Evolutionary conservation across 306 rosid species (phyloP), one percentile per base, ranked within the genome.

Genomic region (Acacia crassicarpa): DNA sequence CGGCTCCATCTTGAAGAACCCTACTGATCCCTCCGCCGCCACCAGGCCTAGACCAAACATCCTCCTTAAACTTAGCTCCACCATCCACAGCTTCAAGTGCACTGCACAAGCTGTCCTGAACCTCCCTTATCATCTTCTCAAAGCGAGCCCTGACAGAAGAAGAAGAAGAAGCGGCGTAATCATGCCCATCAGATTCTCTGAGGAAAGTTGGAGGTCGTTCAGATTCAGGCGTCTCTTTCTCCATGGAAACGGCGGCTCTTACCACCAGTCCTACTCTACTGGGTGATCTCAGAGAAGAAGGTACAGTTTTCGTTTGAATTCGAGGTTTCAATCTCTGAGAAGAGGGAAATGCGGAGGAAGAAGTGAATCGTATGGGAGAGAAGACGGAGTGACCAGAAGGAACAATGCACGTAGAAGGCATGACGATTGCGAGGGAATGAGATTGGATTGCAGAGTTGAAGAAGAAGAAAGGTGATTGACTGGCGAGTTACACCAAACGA

Each of bases 11-110:
- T 30, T 95, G 99, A 25, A 95, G 91, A 32, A 95, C 99, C 91
- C 98, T 90, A 66, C 99, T 95, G 32, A 95, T 95, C 11, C 99
- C 99, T 0, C 99, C 99, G 8, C 99, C 97, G 4, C 99, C 98
- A 0, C 99, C 99, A 9, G 99, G 98, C 62, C 99, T 88, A 11
- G 99, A 93, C 99, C 99, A 95, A 3, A 95, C 99, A 23, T 95
- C 99, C 85, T 95, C 99, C 74, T 91, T 95, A 59, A 95, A 95
- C 38, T 67, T 51, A 6, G 82, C 99, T 4, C 91, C 93, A 6
- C 97, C 99, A n/a, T 93, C 99, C 0, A 86, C 94, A 15, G 77
- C 81, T 81, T 94, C 94, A 69, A 95, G 87, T 2, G 96, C 99
- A 61, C n/a, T 61, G 66, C 99, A 95, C 1, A 95, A 96, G 1